Base-by-base conservation (phyloP, 768 basidiomycete genomes). In the Boletus pseudopeckii region DNA sequence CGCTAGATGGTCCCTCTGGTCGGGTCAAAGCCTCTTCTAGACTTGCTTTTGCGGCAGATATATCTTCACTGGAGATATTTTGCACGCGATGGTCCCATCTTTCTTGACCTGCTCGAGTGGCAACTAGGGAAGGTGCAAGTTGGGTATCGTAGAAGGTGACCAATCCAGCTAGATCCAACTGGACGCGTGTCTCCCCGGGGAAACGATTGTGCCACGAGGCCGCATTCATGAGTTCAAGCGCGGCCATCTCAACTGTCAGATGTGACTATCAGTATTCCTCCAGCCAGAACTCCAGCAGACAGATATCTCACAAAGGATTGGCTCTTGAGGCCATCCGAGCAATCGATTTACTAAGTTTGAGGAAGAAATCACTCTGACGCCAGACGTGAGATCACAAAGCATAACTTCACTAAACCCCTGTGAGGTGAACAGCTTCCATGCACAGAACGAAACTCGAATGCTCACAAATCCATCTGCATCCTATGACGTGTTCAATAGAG, bases 381-480 rank as follows among this genome's bases (percentile, higher is more conserved):
- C 51, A 24, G 50, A 54, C 17, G 50, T 33, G 32, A 78, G 75
- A 53, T 79, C 70, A 58, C 79, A 81, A 14, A 53, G 40, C 53
- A 80, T 78, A 15, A 80, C 63, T 61, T 81, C 80, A 53, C 77
- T 79, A 42, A 13, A 26, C 3, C 7, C 10, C 7, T 17, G 2
- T 40, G 4, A 34, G 34, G 32, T 24, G n/a, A 34, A 5, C 18
- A 33, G 0, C 10, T n/a, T 36, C 20, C 7, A 28, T 14, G 18
- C 8, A 28, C 9, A 20, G 28, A 14, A 41, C 9, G 14, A 18
- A 11, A 37, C 30, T 24, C n/a, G 18, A 26, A 28, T 22, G 65
- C 77, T 59, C 56, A 79, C 77, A 81, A 79, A 54, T 77, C 72
- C 45, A 45, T 33, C 71, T 79, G 74, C 78, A 79, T 45, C 18